phyloP scores from a whole-genome alignment of 2,329 filamentous ascomycete genomes.

The Corynespora cassiicola region DNA sequence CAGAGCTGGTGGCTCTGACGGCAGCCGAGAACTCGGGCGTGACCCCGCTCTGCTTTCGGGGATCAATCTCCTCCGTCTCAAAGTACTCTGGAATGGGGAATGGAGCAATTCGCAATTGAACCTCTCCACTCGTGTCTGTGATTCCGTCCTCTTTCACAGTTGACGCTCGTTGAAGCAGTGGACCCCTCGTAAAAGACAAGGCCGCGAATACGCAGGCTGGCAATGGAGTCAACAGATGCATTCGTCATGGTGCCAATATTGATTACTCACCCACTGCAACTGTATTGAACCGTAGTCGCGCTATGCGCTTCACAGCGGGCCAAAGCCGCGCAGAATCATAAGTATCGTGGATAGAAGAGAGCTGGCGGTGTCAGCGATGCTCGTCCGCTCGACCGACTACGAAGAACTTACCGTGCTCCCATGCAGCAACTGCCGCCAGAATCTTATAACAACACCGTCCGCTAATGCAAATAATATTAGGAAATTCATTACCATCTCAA shows the following conservation, averaged over 20 bases:
- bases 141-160: conserved; percentile 7
- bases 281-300: conserved; percentile 19
- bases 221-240: background rate
- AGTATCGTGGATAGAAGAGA: conserved; percentile 24
- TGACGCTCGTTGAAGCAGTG: conserved; percentile 27
- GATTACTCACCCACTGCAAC: conserved; percentile 22
- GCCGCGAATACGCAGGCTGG: conserved; percentile 19
- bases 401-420: conserved; percentile 21
- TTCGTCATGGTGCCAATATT: too few species aligned
- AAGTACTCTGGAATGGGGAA: conserved; percentile 17
- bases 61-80: conserved; percentile 9
- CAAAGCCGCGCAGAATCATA: conserved; percentile 22
- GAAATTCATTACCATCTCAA: conserved; percentile 25
- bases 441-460: conserved; percentile 25
- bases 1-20: conserved; percentile 8
- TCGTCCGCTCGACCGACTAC: background rate
- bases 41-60: conserved; percentile 13
- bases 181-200: conserved; percentile 20
- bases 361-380: conserved; percentile 6
- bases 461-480: conserved; percentile 24
- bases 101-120: conserved; percentile 17
- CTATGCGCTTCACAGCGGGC: conserved; percentile 18
- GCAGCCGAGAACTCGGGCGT: conserved; percentile 10
- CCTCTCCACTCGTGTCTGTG: conserved; percentile 1
- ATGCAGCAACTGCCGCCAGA: conserved; percentile 24